Evolutionary conservation across 2,329 filamentous ascomycete genomes (phyloP), one percentile per base, ranked within the genome.

Genomic region (Bertia moriformis): DNA sequence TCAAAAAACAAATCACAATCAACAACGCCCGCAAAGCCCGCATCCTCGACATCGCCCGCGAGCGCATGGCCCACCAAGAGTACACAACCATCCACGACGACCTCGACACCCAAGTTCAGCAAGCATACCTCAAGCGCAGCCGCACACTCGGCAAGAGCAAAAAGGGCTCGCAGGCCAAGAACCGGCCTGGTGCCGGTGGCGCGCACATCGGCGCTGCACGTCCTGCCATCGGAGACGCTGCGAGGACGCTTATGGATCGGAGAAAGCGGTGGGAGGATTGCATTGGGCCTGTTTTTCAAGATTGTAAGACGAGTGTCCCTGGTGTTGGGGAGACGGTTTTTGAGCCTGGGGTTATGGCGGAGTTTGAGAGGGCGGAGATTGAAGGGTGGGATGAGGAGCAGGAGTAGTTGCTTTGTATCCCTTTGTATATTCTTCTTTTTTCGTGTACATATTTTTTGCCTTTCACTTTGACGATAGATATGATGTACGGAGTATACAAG

Each of bases 31-130:
- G 75, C 37, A 79, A 79, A 54, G 62, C 69, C 14, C 65, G 75
- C 7, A 59, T 80, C 7, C 59, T 77, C 3, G 74, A 78, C 40
- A 61, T 79, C 39, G 73, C 73, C 3, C 69, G 74, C 46, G 73
- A 77, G 48, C 66, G 73, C 42, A 73, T 79, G 60, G 75, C 75
- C 0, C 71, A 75, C 55, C 74, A 79, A 46, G 75, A 80, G 51
- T 80, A 77, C 58, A 69, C 66, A 48, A 78, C 73, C 45, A 79
- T 80, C 44, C 73, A 74, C 44, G 75, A 80, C 48, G 75, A 80
- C 48, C 65, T 80, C 17, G 75, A 80, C 57, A 70, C 69, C 37
- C 75, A 80, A 49, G 72, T 80, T 44, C 77, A 79, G 47, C 69
- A 75, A 45, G 75, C 75, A 4, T 80, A 79, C 47, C 65, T 78